Base-by-base conservation (phyloP, 176 grass and related monocot species). In the Bromus sterilis region DNA sequence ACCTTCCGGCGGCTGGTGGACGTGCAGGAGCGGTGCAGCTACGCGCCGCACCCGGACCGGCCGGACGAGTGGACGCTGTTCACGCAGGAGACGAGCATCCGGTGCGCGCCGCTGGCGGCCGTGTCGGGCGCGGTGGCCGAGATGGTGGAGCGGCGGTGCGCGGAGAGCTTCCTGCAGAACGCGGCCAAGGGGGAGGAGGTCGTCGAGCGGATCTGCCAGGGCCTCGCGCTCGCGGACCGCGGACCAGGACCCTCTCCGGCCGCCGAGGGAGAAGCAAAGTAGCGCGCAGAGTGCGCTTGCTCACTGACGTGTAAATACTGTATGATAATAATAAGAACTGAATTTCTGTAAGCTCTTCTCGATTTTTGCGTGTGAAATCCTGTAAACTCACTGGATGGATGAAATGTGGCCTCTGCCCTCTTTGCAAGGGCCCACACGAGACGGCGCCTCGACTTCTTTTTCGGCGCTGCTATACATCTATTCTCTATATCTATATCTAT, bases 11-110 rank as follows among this genome's bases (percentile, higher is more conserved):
- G 88, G 20, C 49, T 91, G 10, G 84, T 93, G 24, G 73, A 91
- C 67, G 94, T 93, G 28, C 86, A 89, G 86, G 91, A 97, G 86
- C 74, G 60, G 30, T 91, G 86, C 30, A 83, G 71, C 71, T 93
- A 93, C 86, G 37, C 16, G n/a, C 94, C 93, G 11, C 91, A 97
- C 86, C 91, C 86, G 28, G 80, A 85, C 6, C 72, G 78, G 24
- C 90, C 88, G 7, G 86, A 93, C 31, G 88, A 88, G 30, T 91
- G 93, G 93, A 97, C 90, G 67, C 9, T 88, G 59, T 91, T 67
- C 81, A 86, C 84, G 62, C 91, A 93, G 84, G 88, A 97, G 84
- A 97, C 91, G 4, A 78, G 69, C 86, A 93, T 97, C 81, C 80
- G 83, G 12, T 97, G 94, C 94, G 85, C 87, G 68, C 84, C 86